Evolutionary conservation across 257 asterid species (phyloP).

Genomic region (Gentiana dahurica): DNA sequence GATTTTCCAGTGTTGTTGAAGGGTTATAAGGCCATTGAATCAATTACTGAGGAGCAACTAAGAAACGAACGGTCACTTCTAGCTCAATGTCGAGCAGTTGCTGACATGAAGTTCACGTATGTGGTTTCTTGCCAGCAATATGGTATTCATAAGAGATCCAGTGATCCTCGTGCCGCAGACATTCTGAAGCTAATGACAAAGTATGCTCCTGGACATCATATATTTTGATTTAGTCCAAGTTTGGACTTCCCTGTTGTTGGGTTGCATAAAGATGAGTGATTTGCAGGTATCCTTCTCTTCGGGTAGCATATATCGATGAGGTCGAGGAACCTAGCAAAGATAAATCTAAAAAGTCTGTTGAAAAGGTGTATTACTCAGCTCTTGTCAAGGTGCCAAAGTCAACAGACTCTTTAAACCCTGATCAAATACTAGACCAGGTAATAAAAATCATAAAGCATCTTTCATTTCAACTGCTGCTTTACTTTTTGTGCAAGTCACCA

Average conservation of each 20-base stretch:
- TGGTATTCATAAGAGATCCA: conserved; percentile 85
- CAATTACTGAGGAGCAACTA: conserved; percentile 50
- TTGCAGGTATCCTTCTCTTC: conserved; percentile 92
- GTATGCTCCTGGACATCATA: conserved; percentile 28
- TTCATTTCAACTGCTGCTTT: neutral
- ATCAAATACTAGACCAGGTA: conserved; percentile 92
- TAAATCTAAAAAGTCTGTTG: conserved; percentile 46
- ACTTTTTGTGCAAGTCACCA: neutral
- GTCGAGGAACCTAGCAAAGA: conserved; percentile 62
- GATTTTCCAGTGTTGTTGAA: conserved; percentile 66
- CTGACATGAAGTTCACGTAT: conserved; percentile 90
- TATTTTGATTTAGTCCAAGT: conserved; percentile 1
- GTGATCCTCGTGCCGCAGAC: conserved; percentile 68
- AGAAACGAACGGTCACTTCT: conserved; percentile 60
- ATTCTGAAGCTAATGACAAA: conserved; percentile 85
- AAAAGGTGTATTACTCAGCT: conserved; percentile 90
- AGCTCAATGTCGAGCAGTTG: conserved; percentile 83
- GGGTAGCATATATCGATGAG: conserved; percentile 96
- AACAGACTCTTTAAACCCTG: conserved; percentile 80
- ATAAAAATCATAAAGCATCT: neutral
- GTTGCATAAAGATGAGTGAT: conserved; percentile 11
- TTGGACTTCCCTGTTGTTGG: conserved; percentile 12
- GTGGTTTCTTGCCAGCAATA: conserved; percentile 94
- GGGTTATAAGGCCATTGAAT: conserved; percentile 84
- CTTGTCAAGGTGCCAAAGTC: conserved; percentile 93